Evolutionary conservation across 805 yeast species (phyloP), one percentile per base, ranked within the genome.

Genomic region (Yarrowia sp.): DNA sequence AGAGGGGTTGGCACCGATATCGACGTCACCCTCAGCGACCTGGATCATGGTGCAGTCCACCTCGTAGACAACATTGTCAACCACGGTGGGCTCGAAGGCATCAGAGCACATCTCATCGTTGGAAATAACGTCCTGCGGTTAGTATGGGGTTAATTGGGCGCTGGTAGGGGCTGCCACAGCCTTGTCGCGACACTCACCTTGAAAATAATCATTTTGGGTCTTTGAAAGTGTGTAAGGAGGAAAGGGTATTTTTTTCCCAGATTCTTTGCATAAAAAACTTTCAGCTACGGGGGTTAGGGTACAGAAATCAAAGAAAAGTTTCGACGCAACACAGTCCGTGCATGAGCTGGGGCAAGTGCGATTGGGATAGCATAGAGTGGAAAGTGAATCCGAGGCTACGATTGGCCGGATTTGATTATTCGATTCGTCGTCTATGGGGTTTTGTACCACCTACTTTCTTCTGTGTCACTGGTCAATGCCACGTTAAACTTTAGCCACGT

Each of bases 1-100:
- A 75, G 97, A 91, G 77, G 99, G 98, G 88, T 95, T 95, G 76
- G 97, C 99, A 83, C 99, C 99, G 80, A 95, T 95, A 81, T 95
- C 98, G 74, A 95, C 86, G 77, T 95, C 95, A 77, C 91, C 89
- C 47, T 79, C 78, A 79, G 85, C 87, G 75, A 95, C 91, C 75
- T 83, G 87, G 80, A 95, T 86, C 95, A 92, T 87, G 75, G 85
- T 82, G 83, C 98, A 92, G 87, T 95, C 90, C 72, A 96, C 98
- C 85, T 95, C 99, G 85, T 84, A 90, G 79, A 95, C 91, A 75
- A 84, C 98, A 71, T 84, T 90, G 76, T 90, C 97, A 71, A 95
- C 98, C 79, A 81, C 82, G 77, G 83, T 87, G 79, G 85, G 77
- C 80, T 90, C 96, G 86, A 92, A 95, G 77, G 99, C 99, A 78